phyloP scores from a whole-genome alignment of 73 alveolate species.

The Urostyla sp. region DNA sequence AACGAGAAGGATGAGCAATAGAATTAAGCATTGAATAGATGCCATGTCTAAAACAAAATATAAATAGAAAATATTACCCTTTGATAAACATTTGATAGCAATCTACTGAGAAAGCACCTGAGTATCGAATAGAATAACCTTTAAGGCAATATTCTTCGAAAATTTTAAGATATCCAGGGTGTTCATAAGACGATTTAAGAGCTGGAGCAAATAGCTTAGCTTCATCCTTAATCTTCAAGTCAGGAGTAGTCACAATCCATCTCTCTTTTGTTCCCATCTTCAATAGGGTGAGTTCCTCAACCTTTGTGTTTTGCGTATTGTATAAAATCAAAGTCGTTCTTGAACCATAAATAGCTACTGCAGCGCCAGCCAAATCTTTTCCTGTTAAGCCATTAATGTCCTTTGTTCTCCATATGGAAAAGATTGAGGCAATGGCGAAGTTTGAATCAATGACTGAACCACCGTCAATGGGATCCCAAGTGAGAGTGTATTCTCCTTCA shows the following conservation, averaged over 20 bases:
- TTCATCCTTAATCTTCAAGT: slow-evolving; percentile 28
- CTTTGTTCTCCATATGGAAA: slow-evolving; percentile 74
- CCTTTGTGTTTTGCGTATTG: slow-evolving; percentile 63
- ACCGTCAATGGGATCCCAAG: slow-evolving; percentile 87
- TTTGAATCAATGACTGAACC: slow-evolving; percentile 76
- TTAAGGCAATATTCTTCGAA: slow-evolving; percentile 75
- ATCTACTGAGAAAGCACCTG: slow-evolving; percentile 95
- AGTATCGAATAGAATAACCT: slow-evolving; percentile 82
- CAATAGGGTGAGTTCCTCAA: slow-evolving; percentile 66
- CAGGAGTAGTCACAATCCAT: slow-evolving; percentile 53
- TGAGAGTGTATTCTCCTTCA: slow-evolving; percentile 69
- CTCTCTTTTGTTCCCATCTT: slow-evolving; percentile 46
- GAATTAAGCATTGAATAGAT: slow-evolving; percentile 77
- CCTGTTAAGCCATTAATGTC: slow-evolving; percentile 69
- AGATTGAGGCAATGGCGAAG: slow-evolving; percentile 81
- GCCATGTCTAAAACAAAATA: too few species aligned
- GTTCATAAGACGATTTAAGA: slow-evolving; percentile 76
- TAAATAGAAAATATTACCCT: too few species aligned
- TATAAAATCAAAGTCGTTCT: slow-evolving; percentile 74
- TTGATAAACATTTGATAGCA: slow-evolving; percentile 88
- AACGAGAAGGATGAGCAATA: slow-evolving; percentile 51
- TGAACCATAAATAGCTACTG: slow-evolving; percentile 78
- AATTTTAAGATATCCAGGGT: slow-evolving; percentile 66
- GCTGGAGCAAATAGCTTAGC: slow-evolving; percentile 90
- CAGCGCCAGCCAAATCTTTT: slow-evolving; percentile 72